Conservation (phyloP, 2,329 filamentous ascomycete genomes). For the Arthrinium phaeospermum region DNA sequence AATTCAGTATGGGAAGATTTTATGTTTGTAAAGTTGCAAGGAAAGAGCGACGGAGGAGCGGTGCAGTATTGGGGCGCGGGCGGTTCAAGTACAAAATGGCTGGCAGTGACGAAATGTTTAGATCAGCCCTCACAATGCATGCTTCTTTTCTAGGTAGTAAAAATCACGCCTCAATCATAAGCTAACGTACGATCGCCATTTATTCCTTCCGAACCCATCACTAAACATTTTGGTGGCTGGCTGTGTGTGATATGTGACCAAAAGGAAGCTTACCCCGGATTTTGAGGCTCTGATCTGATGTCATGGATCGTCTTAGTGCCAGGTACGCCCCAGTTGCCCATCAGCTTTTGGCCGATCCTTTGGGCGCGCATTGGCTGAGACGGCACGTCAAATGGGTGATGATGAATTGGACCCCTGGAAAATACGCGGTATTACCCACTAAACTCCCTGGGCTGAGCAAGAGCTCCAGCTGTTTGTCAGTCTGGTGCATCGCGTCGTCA, state of each 20-base stretch:
- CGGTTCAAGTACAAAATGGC: neutral
- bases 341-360: neutral
- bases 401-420: constrained; percentile 1
- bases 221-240: neutral
- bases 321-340: neutral
- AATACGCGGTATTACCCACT: neutral
- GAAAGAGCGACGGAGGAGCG: neutral
- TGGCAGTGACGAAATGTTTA: constrained; percentile 14
- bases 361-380: neutral
- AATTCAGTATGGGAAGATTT: neutral
- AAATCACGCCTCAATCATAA: neutral
- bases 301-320: constrained; percentile 17
- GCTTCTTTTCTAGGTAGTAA: neutral
- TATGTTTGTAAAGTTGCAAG: neutral
- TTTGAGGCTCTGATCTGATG: constrained; percentile 15
- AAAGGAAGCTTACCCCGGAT: constrained; percentile 11
- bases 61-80: neutral
- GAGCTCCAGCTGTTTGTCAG: neutral
- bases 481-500: neutral
- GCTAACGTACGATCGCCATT: neutral
- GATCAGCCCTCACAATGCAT: neutral
- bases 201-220: neutral
- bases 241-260: constrained; percentile 1
- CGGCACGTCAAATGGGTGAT: neutral
- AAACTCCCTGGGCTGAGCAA: neutral